These are phyloP conservation scores for Jamesozyma rosinii DNA, from an alignment of 805 yeast genomes.

Conservation along the genomic window DNA sequence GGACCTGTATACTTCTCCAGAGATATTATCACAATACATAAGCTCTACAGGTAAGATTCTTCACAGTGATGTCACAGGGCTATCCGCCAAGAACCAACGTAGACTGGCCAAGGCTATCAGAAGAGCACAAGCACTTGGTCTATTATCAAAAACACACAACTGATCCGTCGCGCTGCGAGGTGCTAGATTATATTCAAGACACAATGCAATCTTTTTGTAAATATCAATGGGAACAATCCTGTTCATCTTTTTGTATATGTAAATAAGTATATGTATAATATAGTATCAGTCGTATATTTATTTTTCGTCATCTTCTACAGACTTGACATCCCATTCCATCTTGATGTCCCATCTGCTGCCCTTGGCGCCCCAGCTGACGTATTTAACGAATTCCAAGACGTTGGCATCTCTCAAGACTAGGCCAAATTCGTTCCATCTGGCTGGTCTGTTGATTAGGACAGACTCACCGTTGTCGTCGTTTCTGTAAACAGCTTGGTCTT, in stretches of 20 bases:
- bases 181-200: not conserved
- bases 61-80: slow-evolving; percentile 63
- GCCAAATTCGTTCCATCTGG: slow-evolving; percentile 72
- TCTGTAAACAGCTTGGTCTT: slow-evolving; percentile 81
- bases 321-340: slow-evolving; percentile 66
- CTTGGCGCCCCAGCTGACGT: slow-evolving; percentile 76
- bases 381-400: slow-evolving; percentile 86
- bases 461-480: slow-evolving; percentile 55
- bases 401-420: slow-evolving; percentile 75
- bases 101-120: slow-evolving; percentile 66
- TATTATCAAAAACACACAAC: slow-evolving; percentile 65
- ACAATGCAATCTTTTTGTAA: slow-evolving; percentile 1
- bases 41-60: slow-evolving; percentile 67
- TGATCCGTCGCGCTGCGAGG: not conserved
- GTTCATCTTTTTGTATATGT: not conserved
- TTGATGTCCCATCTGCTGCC: slow-evolving; percentile 90
- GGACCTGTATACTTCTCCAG: slow-evolving; percentile 65
- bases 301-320: slow-evolving; percentile 21
- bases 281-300: too few species aligned
- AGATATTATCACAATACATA: slow-evolving; percentile 53
- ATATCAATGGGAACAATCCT: not conserved
- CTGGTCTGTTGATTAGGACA: slow-evolving; percentile 69
- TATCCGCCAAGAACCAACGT: slow-evolving; percentile 57
- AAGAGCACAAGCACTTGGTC: slow-evolving; percentile 72
- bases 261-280: not conserved